These are phyloP conservation scores for Dentipellis fragilis DNA, from an alignment of 768 basidiomycete genomes.

Conservation along the genomic window DNA sequence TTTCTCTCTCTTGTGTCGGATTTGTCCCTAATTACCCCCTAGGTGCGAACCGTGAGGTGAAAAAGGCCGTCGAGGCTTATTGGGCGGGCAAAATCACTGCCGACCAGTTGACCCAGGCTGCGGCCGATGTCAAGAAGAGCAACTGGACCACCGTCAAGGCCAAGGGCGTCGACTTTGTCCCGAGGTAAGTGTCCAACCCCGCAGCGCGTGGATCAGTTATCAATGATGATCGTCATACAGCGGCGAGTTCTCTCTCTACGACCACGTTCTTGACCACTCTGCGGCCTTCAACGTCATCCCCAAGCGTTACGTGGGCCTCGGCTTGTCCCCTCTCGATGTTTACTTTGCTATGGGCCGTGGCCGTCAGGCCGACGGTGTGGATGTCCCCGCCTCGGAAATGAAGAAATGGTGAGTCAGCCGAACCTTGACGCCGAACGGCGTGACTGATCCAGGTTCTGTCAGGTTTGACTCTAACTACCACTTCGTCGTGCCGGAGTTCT, in stretches of 20 bases:
- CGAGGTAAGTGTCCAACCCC: constrained; percentile 50
- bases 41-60: constrained; percentile 93
- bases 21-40: constrained; percentile 1
- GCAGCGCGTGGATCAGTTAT: constrained; percentile 5
- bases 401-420: constrained; percentile 84
- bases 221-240: constrained; percentile 30
- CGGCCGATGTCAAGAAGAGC: constrained; percentile 78
- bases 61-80: constrained; percentile 97
- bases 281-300: constrained; percentile 95
- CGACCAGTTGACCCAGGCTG: constrained; percentile 79
- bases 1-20: background rate
- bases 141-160: constrained; percentile 84
- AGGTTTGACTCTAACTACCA: constrained; percentile 99
- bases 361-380: constrained; percentile 87
- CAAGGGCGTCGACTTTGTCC: constrained; percentile 81
- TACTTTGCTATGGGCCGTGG: constrained; percentile 99
- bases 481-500: constrained; percentile 95
- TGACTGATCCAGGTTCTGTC: constrained; percentile 1
- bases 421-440: background rate
- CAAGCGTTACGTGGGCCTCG: constrained; percentile 81
- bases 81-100: constrained; percentile 90
- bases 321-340: constrained; percentile 83
- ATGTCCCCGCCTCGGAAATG: constrained; percentile 97
- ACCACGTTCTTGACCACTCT: constrained; percentile 97
- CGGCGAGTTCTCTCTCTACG: constrained; percentile 97